Evolutionary conservation across 805 yeast species (phyloP).

Genomic region (Priceomyces carsonii): DNA sequence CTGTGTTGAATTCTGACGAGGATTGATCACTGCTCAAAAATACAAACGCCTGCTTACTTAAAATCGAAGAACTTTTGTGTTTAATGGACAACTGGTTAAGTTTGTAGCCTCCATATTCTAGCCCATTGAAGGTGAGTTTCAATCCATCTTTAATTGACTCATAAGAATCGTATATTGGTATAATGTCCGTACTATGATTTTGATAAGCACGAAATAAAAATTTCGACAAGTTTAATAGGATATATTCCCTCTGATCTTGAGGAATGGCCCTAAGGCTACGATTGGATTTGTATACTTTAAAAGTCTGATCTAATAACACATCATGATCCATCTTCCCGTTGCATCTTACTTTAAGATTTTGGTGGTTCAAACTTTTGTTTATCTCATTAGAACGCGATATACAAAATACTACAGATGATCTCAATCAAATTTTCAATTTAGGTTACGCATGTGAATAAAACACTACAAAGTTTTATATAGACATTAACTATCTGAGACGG

Average conservation of each 20-base stretch:
- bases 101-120: conserved; percentile 4
- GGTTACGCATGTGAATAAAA: too few species aligned
- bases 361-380: too few species aligned
- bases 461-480: too few species aligned
- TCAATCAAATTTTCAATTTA: conserved; percentile 2
- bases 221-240: conserved; percentile 10
- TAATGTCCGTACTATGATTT: conserved; percentile 6
- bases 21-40: conserved; percentile 8
- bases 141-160: conserved; percentile 12
- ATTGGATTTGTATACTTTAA: conserved; percentile 17
- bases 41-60: conserved; percentile 12
- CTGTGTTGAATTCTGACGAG: conserved; percentile 9
- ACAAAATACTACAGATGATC: too few species aligned
- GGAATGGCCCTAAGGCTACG: conserved; percentile 9
- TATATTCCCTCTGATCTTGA: conserved; percentile 8
- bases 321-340: conserved; percentile 7
- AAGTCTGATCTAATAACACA: conserved; percentile 17
- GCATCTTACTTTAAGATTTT: too few species aligned
- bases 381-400: too few species aligned
- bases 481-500: too few species aligned
- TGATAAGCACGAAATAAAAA: conserved; percentile 11
- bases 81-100: conserved; percentile 8
- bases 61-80: conserved; percentile 5
- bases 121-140: conserved; percentile 7
- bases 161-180: conserved; percentile 10